Evolutionary conservation across 2,329 filamentous ascomycete genomes (phyloP).

Genomic region (Akanthomyces dipterigenus): DNA sequence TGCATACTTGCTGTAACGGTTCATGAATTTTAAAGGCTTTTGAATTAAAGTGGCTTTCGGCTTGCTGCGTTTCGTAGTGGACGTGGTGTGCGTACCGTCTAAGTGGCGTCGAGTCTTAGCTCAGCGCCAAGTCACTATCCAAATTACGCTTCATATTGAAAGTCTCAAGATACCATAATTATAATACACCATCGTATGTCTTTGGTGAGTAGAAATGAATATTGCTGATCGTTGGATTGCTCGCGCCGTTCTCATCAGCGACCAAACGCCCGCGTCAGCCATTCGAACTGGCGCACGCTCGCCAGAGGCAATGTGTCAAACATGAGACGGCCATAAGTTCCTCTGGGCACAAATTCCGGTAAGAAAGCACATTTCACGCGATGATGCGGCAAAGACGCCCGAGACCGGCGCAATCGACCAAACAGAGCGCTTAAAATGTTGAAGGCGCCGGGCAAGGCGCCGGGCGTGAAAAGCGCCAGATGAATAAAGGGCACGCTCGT

Average conservation of each 20-base stretch:
- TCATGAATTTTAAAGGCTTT: neutral
- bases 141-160: too few relatives aligned
- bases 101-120: too few relatives aligned
- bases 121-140: too few relatives aligned
- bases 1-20: neutral
- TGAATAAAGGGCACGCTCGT: constrained; percentile 35
- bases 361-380: constrained; percentile 52
- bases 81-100: too few relatives aligned
- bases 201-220: too few relatives aligned
- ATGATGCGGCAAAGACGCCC: constrained; percentile 53
- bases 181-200: too few relatives aligned
- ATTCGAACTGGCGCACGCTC: constrained; percentile 50
- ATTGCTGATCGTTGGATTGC: too few relatives aligned
- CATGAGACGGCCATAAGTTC: constrained; percentile 50
- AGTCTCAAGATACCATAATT: too few relatives aligned
- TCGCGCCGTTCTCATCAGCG: constrained; percentile 19
- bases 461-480: constrained; percentile 35
- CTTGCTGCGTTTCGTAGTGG: too few relatives aligned
- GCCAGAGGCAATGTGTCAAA: constrained; percentile 42
- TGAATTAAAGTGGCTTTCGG: too few relatives aligned
- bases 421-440: constrained; percentile 44
- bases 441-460: constrained; percentile 35
- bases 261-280: constrained; percentile 55
- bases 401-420: constrained; percentile 50
- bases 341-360: constrained; percentile 52